Conservation (phyloP, 768 basidiomycete genomes). For the Mycena kentingensis region DNA sequence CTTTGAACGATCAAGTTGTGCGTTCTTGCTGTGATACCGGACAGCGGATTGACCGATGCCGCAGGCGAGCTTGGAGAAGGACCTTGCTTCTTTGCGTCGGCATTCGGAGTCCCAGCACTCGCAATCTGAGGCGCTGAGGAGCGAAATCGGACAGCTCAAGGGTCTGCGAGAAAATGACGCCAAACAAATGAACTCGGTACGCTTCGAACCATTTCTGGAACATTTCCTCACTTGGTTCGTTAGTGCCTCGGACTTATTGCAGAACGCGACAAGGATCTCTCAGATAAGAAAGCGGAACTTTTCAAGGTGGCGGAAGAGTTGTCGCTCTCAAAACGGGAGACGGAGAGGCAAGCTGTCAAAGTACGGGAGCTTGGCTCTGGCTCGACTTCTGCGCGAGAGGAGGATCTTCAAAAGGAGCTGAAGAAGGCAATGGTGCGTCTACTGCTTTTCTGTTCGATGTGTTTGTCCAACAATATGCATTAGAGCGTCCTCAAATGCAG, state of each 20-base stretch:
- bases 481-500: conserved; percentile 88
- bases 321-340: conserved; percentile 48
- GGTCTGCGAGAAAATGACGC: conserved; percentile 40
- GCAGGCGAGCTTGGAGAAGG: conserved; percentile 30
- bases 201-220: conserved; percentile 11
- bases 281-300: conserved; percentile 39
- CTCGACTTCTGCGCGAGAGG: conserved; percentile 32
- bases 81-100: conserved; percentile 8
- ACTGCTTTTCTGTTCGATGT: background rate
- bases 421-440: conserved; percentile 61
- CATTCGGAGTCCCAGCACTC: conserved; percentile 6
- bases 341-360: conserved; percentile 51
- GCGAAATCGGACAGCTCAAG: conserved; percentile 41
- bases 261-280: conserved; percentile 38
- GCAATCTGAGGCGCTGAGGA: conserved; percentile 39
- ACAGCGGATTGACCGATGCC: background rate
- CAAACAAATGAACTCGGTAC: conserved; percentile 42
- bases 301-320: conserved; percentile 52
- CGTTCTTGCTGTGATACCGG: conserved; percentile 23
- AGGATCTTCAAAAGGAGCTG: conserved; percentile 45
- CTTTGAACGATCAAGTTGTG: conserved; percentile 61
- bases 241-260: conserved; percentile 33
- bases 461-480: conserved; percentile 1
- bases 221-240: background rate
- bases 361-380: conserved; percentile 43